Percentiles rank a stretch among this genome's conserved stretches.
phyloP scores from a whole-genome alignment of 345 rosid species.

The Moringa oleifera region DNA sequence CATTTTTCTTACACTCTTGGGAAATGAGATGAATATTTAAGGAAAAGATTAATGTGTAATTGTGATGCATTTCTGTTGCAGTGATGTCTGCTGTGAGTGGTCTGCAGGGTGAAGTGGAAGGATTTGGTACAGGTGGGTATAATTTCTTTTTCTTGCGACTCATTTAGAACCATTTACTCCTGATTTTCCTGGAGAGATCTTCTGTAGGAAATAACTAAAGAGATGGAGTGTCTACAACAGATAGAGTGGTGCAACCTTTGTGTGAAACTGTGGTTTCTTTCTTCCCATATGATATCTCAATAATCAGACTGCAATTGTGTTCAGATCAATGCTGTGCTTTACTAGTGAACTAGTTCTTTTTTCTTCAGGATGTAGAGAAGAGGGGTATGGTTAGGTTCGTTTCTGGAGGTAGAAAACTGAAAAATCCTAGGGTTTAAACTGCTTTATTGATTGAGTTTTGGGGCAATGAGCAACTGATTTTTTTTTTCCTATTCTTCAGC shows the following conservation, averaged over 20 bases:
- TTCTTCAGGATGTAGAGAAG: neutral
- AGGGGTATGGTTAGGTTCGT: neutral
- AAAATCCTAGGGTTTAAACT: neutral
- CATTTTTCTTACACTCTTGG: neutral
- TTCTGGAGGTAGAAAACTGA: neutral
- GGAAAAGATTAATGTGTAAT: neutral
- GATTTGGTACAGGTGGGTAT: constrained; percentile 73
- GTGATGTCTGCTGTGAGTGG: constrained; percentile 99
- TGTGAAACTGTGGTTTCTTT: neutral
- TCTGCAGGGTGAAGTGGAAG: constrained; percentile 64
- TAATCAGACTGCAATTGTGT: neutral
- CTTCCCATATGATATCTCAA: constrained; percentile 1
- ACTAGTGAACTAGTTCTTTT: no score
- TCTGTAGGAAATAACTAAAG: constrained; percentile 6
- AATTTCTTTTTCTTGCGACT: constrained; percentile 17
- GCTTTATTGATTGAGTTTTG: neutral
- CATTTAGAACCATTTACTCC: neutral
- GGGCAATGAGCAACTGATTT: neutral
- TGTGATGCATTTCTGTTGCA: constrained; percentile 29
- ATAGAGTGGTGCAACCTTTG: neutral
- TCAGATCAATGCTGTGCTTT: no score
- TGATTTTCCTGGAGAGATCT: neutral
- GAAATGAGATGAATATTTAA: neutral
- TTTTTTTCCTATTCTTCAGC: neutral
- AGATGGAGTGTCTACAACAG: neutral